Evolutionary conservation across 768 basidiomycete genomes (phyloP).

Genomic region (Epithele typhae): DNA sequence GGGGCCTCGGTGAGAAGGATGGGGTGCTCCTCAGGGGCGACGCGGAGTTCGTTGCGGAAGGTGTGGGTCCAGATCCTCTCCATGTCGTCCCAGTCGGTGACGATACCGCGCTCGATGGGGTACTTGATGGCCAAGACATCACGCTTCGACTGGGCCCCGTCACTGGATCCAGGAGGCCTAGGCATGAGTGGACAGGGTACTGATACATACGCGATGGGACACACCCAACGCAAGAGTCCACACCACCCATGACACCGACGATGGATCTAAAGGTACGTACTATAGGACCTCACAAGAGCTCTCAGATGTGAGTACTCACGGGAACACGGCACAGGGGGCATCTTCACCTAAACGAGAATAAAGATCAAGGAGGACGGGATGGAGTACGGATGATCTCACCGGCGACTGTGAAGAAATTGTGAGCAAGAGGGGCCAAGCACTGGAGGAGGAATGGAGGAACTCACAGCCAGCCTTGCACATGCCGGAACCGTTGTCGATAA

Average conservation of each 20-base stretch:
- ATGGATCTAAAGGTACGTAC: conserved; percentile 41
- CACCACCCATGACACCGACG: conserved; percentile 73
- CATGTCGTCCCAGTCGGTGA: conserved; percentile 99
- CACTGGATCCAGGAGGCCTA: conserved; percentile 30
- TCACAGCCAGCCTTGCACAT: conserved; percentile 99
- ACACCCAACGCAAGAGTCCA: conserved; percentile 72
- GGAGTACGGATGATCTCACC: conserved; percentile 18
- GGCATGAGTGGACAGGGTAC: conserved; percentile 19
- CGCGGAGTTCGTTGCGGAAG: conserved; percentile 89
- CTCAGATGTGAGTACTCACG: conserved; percentile 51
- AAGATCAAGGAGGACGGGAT: neutral
- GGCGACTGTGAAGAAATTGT: conserved; percentile 73
- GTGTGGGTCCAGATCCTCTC: conserved; percentile 99
- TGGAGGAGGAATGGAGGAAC: conserved; percentile 29
- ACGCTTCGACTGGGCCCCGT: conserved; percentile 71
- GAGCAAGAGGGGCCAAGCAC: conserved; percentile 61
- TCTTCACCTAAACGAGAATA: conserved; percentile 66
- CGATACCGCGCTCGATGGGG: conserved; percentile 99
- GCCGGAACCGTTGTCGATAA: conserved; percentile 93
- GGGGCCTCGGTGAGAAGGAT: conserved; percentile 96
- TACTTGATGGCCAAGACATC: conserved; percentile 75
- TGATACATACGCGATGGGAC: conserved; percentile 9
- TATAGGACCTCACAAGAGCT: neutral
- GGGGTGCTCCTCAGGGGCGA: conserved; percentile 84
- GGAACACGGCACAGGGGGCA: conserved; percentile 96